Base-by-base conservation (phyloP, 768 basidiomycete species). In the Termitomyces sp. region DNA sequence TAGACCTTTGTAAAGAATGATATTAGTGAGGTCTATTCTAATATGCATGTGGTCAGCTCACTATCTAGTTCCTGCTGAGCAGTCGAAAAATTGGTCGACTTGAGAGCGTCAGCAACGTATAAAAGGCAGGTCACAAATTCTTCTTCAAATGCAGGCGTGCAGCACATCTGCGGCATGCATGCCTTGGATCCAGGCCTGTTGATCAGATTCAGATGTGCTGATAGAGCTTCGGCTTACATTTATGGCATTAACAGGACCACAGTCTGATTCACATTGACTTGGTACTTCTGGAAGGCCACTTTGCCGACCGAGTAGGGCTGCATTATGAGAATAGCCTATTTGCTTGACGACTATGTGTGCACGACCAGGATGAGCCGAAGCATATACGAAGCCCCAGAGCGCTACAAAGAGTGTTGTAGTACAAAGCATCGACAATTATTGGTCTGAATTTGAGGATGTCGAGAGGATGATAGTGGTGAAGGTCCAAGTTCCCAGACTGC, bases 111-210 rank as follows among this genome's bases (percentile, higher is more conserved):
- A 23, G 23, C 23, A 23, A 23, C 23, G 23, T 2, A 23, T 23
- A 23, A 23, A 23, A 23, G 23, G 23, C 23, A 23, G 23, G 23
- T 23, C 23, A 23, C 23, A 23, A 23, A 23, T 23, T 23, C 23
- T 23, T 23, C 23, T 23, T 23, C 23, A 23, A 23, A 23, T 23
- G 23, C 23, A 23, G 23, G 23, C 23, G 23, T 23, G 23, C 81
- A 82, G 57, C 81, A 82, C 28, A 60, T 52, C 5, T 61, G 20
- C 2, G 66, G 55, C 5, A 64, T 58, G 51, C 76, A 77, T 16
- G 46, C 61, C 75, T 73, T 56, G 23, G 20, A 14, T 18, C 23
- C 28, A 18, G 14, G 30, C 28, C 10, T 8, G 30, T n/a, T 18
- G 50, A 52, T 47, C 20, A 51, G 16, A 50, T 14, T 30, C 2